phyloP scores from a whole-genome alignment of 306 rosid genomes.

The Ormosia emarginata region DNA sequence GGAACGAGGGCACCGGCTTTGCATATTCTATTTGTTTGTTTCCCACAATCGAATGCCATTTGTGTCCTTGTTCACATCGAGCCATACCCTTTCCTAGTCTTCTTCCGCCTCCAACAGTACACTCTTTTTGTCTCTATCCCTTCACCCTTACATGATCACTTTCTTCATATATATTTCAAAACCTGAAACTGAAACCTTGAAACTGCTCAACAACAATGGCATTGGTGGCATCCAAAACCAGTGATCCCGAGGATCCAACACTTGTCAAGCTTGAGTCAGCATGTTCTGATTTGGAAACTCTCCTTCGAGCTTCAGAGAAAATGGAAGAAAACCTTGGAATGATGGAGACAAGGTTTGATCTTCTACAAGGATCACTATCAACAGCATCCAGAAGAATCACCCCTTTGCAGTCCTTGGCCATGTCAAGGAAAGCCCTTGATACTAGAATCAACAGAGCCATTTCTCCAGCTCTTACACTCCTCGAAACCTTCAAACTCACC shows the following conservation, averaged over 20 bases:
- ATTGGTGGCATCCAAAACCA: conserved; percentile 31
- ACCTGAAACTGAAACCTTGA: background rate
- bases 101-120: conserved; percentile 27
- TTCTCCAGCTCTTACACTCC: conserved; percentile 68
- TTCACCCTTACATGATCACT: background rate
- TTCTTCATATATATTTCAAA: background rate
- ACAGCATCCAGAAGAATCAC: conserved; percentile 50
- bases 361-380: conserved; percentile 45
- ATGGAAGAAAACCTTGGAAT: conserved; percentile 40
- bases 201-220: conserved; percentile 6
- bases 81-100: conserved; percentile 21
- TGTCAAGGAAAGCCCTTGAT: conserved; percentile 82
- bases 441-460: conserved; percentile 65
- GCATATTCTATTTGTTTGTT: conserved; percentile 33
- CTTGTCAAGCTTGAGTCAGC: conserved; percentile 46
- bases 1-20: conserved; percentile 37
- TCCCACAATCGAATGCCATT: conserved; percentile 44
- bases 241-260: conserved; percentile 19
- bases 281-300: conserved; percentile 48
- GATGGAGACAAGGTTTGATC: conserved; percentile 50
- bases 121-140: background rate
- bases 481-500: conserved; percentile 46
- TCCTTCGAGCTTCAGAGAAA: conserved; percentile 41
- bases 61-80: conserved; percentile 66
- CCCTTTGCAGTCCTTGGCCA: conserved; percentile 70